These are phyloP conservation scores for Piper longum DNA, from an alignment of 164 flowering plant genomes.

Conservation along the genomic window DNA sequence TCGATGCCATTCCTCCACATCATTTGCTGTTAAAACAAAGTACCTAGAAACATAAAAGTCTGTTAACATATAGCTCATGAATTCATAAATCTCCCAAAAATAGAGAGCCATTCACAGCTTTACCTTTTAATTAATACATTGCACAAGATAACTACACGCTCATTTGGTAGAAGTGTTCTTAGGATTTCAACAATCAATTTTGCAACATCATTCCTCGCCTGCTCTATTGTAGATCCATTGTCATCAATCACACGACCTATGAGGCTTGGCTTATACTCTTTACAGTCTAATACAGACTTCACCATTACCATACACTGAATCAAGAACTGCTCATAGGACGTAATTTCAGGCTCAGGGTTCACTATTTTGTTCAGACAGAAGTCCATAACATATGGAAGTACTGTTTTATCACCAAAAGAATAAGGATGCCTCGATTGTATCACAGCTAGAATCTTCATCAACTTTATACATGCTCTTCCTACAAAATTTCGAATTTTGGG, in stretches of 20 bases:
- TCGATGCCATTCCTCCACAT: conserved; percentile 82
- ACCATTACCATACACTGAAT: conserved; percentile 93
- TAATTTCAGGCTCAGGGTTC: conserved; percentile 49
- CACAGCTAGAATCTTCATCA: conserved; percentile 72
- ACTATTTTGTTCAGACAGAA: conserved; percentile 70
- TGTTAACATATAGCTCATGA: not conserved
- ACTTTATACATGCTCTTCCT: conserved; percentile 56
- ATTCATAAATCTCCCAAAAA: not conserved
- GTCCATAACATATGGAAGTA: conserved; percentile 58
- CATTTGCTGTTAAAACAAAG: conserved; percentile 70
- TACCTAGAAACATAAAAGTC: conserved; percentile 34
- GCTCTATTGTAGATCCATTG: conserved; percentile 49
- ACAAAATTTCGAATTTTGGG: conserved; percentile 56
- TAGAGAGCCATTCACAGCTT: not conserved
- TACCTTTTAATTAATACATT: conserved; percentile 81
- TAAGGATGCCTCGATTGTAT: conserved; percentile 80
- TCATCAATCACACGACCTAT: conserved; percentile 82
- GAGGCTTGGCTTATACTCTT: conserved; percentile 67
- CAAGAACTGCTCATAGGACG: conserved; percentile 54
- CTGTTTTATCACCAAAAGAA: conserved; percentile 78
- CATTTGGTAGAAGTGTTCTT: conserved; percentile 61
- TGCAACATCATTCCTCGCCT: conserved; percentile 60
- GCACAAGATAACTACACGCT: conserved; percentile 68
- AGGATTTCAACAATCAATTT: conserved; percentile 44
- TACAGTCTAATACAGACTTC: conserved; percentile 72